Evolutionary conservation across 257 asterid species (phyloP).

Genomic region (Parsonsia alboflavescens): DNA sequence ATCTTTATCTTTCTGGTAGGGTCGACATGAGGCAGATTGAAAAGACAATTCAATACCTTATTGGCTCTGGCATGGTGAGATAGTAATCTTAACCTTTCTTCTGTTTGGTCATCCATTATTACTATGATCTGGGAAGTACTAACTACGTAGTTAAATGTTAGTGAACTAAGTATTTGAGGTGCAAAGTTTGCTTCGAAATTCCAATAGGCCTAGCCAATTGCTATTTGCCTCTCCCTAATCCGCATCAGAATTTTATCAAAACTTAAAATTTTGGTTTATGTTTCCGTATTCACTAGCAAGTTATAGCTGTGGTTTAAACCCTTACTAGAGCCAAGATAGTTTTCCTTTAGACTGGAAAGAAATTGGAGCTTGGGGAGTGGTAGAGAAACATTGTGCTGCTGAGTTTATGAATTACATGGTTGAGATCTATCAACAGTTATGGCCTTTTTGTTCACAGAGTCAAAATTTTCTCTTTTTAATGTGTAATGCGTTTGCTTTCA

Average conservation of each 20-base stretch:
- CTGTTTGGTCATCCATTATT: neutral
- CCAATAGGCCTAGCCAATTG: neutral
- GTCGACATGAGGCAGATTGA: constrained; percentile 70
- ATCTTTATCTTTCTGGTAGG: constrained; percentile 64
- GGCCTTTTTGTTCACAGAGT: neutral
- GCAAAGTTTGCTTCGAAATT: neutral
- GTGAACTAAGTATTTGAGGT: neutral
- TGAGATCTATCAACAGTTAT: neutral
- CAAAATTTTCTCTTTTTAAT: neutral
- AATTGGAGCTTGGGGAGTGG: neutral
- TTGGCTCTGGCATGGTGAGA: constrained; percentile 52
- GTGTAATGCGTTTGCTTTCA: constrained; percentile 1
- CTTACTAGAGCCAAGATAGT: neutral
- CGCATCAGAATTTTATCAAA: neutral
- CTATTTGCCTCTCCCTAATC: neutral
- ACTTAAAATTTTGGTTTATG: neutral
- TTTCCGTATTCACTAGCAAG: neutral
- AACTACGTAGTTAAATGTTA: neutral
- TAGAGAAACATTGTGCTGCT: neutral
- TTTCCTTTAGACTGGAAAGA: neutral
- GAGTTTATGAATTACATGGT: neutral
- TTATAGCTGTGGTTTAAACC: neutral
- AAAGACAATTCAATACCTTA: constrained; percentile 58
- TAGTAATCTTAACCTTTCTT: neutral
- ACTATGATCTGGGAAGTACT: neutral